phyloP scores from a whole-genome alignment of 2,329 filamentous ascomycete species.

The Aspergillus chevalieri region DNA sequence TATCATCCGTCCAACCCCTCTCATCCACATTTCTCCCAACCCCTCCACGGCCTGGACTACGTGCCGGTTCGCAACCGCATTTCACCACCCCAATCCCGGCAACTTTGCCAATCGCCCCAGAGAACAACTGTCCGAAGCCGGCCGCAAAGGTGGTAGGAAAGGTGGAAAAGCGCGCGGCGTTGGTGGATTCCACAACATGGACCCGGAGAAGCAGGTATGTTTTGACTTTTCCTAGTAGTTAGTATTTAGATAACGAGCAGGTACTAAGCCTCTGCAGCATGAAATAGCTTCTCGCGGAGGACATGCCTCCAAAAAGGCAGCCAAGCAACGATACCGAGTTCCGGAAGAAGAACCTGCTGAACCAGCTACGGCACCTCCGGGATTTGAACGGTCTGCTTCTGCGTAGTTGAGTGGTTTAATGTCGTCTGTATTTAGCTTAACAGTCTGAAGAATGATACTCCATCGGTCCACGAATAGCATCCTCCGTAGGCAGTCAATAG shows the following conservation, averaged over 20 bases:
- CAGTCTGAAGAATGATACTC: too few relatives aligned
- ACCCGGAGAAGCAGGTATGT: slow-evolving; percentile 24
- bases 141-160: slow-evolving; percentile 21
- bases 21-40: background rate
- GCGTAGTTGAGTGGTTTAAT: background rate
- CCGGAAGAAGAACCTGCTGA: slow-evolving; percentile 5
- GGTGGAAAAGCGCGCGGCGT: slow-evolving; percentile 21
- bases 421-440: background rate
- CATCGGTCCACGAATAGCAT: too few relatives aligned
- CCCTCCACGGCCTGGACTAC: background rate
- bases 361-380: slow-evolving; percentile 15
- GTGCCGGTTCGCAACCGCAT: slow-evolving; percentile 10
- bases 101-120: slow-evolving; percentile 30
- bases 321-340: background rate
- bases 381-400: slow-evolving; percentile 15
- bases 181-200: slow-evolving; percentile 23
- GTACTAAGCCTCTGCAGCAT: slow-evolving; percentile 10
- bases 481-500: too few relatives aligned
- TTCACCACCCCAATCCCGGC: slow-evolving; percentile 25
- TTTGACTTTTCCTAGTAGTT: background rate
- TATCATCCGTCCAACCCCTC: background rate
- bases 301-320: slow-evolving; percentile 12
- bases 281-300: slow-evolving; percentile 21
- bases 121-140: slow-evolving; percentile 19
- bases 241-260: background rate